These are phyloP conservation scores for Pseudofabraea citricarpa DNA, from an alignment of 2,329 filamentous ascomycete species.

Conservation along the genomic window DNA sequence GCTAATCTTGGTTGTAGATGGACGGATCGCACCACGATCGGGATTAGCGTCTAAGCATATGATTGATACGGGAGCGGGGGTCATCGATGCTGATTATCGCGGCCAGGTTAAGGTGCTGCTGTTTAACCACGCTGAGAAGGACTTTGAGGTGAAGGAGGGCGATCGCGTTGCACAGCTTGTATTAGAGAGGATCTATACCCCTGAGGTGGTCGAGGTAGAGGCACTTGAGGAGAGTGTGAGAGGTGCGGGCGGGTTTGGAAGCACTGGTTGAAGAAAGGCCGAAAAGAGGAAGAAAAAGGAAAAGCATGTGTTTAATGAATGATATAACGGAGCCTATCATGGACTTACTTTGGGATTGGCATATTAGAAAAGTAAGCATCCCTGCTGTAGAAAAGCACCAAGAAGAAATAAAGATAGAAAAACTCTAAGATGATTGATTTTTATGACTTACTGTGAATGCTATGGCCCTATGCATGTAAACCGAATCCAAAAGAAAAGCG, in stretches of 20 bases:
- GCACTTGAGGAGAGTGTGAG: constrained; percentile 86
- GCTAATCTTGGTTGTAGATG: constrained; percentile 50
- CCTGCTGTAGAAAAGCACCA: background rate
- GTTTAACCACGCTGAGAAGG: constrained; percentile 82
- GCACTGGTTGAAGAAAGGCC: constrained; percentile 54
- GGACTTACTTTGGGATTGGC: constrained; percentile 1
- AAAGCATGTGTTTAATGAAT: background rate
- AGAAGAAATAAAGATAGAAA: too few species aligned
- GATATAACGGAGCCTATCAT: background rate
- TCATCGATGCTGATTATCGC: constrained; percentile 96
- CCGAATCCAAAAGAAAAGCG: too few species aligned
- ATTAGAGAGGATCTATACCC: constrained; percentile 90
- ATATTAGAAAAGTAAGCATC: too few species aligned
- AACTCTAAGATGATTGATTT: too few species aligned
- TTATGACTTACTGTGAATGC: too few species aligned
- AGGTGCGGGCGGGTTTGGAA: constrained; percentile 87
- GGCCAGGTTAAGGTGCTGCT: constrained; percentile 91
- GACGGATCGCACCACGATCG: constrained; percentile 84
- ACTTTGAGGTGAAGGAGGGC: constrained; percentile 78
- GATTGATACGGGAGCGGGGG: constrained; percentile 92
- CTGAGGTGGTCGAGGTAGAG: constrained; percentile 83
- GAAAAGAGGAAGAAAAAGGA: background rate
- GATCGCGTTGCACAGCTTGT: constrained; percentile 93
- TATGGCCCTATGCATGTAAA: too few species aligned
- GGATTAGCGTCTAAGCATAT: constrained; percentile 90